Evolutionary conservation across 352 stramenopile species (phyloP), one percentile per base, ranked within the genome.

Genomic region (Phytopythium delawarense): DNA sequence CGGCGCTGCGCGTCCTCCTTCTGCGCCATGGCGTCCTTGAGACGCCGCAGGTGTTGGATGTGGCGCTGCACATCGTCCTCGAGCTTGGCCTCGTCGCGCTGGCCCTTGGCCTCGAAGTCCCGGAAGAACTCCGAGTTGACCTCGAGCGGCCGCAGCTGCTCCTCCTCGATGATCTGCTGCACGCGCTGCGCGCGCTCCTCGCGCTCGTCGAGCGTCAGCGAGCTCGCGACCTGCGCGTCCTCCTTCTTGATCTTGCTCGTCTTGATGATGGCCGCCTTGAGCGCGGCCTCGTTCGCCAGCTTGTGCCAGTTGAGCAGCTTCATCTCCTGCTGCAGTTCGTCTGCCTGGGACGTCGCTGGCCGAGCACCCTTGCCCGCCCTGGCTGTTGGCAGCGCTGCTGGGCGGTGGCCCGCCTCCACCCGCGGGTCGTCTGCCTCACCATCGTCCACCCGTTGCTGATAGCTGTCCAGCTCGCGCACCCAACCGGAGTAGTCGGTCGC

Each of bases 231-330:
- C 21, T 86, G 74, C 28, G 76, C 73, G 72, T 93, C 84, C 49
- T 90, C 78, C 32, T 70, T 69, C 65, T 94, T 93, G 70, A 91
- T 78, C 74, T 93, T 87, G 71, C 87, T 96, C 8, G 79, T 94
- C 63, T 94, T 94, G 74, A 96, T 94, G 64, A 96, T 83, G 16
- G 86, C 85, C 16, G 89, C 91, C 64, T 98, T 98, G 25, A 98
- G 76, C 18, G 92, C 92, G 3, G 92, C 88, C 66, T 98, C 88
- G 57, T 98, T 98, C 12, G 91, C 91, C 23, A 98, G 84, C 63
- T 98, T 98, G 76, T 98, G 92, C 92, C 92, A 98, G 54, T 96
- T 91, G 50, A 98, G 80, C 46, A 98, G 72, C 75, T 98, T 97
- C 78, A 98, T 94, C 67, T 98, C 92, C 66, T 92, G 81, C 65